These are phyloP conservation scores for Daldinia vernicosa DNA, from an alignment of 495 filamentous ascomycete genomes.

Conservation along the genomic window DNA sequence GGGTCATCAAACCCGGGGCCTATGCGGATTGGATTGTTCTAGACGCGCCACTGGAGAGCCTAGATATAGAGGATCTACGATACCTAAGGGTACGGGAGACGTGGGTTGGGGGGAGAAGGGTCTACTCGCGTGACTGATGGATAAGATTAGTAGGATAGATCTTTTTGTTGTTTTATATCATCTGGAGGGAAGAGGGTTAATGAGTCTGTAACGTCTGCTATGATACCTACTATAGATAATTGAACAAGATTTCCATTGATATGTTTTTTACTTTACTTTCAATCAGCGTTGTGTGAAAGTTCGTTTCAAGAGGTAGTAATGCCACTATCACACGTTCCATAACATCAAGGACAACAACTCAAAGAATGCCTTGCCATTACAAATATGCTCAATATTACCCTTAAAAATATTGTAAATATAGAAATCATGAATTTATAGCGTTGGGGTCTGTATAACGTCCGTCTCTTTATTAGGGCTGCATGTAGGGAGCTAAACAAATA, in stretches of 20 bases:
- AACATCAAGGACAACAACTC: background rate
- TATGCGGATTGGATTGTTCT: conserved; percentile 72
- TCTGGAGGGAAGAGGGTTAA: background rate
- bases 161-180: background rate
- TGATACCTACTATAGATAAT: no score
- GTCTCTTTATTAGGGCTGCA: no score
- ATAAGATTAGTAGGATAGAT: background rate
- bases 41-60: conserved; percentile 54
- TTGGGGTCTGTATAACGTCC: no score
- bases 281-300: background rate
- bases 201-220: no score
- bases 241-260: background rate
- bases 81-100: conserved; percentile 65
- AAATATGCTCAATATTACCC: background rate
- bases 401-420: background rate
- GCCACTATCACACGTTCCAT: background rate
- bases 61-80: conserved; percentile 57
- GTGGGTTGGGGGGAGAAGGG: conserved; percentile 66
- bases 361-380: background rate
- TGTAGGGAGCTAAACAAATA: no score
- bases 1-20: conserved; percentile 60
- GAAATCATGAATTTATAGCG: background rate
- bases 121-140: conserved; percentile 47
- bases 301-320: background rate
- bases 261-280: background rate